A percentile compares a stretch with the other conserved stretches of the same genome.
Conservation (phyloP, 768 basidiomycete species). For the Suillus fuscotomentosus region DNA sequence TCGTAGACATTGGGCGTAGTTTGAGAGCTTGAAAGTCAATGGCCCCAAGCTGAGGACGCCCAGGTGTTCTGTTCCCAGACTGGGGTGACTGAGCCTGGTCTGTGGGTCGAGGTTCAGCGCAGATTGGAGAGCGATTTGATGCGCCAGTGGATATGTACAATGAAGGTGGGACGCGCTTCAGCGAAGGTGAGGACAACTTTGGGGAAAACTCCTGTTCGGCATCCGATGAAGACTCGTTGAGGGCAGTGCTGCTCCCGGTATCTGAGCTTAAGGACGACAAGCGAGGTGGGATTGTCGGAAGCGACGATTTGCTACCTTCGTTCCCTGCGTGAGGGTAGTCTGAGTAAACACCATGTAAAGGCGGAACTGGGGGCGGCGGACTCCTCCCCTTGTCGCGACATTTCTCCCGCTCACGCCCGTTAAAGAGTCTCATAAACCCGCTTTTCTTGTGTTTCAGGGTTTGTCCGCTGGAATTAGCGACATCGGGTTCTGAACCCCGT, state of each 20-base stretch:
- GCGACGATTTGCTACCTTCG: conserved; percentile 29
- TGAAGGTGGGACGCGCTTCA: conserved; percentile 28
- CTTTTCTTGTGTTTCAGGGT: conserved; percentile 75
- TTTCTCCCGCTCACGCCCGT: conserved; percentile 42
- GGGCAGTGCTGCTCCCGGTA: conserved; percentile 12
- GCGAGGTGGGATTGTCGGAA: conserved; percentile 39
- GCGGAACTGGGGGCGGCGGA: conserved; percentile 57
- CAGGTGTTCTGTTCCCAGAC: conserved; percentile 32
- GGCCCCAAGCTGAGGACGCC: conserved; percentile 66
- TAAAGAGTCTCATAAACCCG: conserved; percentile 78
- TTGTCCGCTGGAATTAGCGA: conserved; percentile 33
- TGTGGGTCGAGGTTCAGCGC: conserved; percentile 2
- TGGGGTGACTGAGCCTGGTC: conserved; percentile 15
- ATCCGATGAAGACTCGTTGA: conserved; percentile 11
- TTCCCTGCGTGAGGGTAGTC: conserved; percentile 25
- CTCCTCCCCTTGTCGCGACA: conserved; percentile 33
- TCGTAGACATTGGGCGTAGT: conserved; percentile 71
- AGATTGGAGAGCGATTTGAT: conserved; percentile 15
- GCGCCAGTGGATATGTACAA: conserved; percentile 28
- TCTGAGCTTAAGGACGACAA: conserved; percentile 34
- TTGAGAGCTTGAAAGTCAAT: conserved; percentile 65
- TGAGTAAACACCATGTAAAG: conserved; percentile 39
- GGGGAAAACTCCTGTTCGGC: conserved; percentile 13
- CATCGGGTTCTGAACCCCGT: conserved; percentile 39
- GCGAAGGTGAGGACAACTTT: conserved; percentile 4